Evolutionary conservation across 1,284 basidiomycete species (phyloP), one percentile per base, ranked within the genome.

Genomic region (Ustanciosporium gigantosporum): DNA sequence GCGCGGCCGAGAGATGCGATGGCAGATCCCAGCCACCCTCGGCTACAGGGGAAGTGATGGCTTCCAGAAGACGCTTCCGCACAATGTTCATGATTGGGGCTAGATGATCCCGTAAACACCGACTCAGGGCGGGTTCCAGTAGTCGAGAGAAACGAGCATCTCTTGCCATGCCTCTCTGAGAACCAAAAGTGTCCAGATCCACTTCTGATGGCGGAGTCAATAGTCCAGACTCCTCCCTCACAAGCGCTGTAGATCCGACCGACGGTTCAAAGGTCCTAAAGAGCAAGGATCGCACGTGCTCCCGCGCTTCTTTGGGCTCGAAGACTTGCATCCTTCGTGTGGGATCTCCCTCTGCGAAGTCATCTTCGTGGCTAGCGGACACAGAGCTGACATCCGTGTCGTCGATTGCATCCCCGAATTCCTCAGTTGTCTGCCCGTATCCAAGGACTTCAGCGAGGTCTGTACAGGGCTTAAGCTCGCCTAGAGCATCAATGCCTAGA

Each of bases 401-500:
- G n/a, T n/a, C n/a, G n/a, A n/a, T n/a, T n/a, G n/a, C n/a, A n/a
- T n/a, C n/a, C n/a, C n/a, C n/a, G n/a, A n/a, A n/a, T n/a, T n/a
- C n/a, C n/a, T n/a, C n/a, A n/a, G n/a, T n/a, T n/a, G n/a, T n/a
- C 27, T 29, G 11, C 11, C 11, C 27, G 20, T 50, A n/a, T 19
- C 51, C 46, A 20, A 62, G 45, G 21, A 62, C 27, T 7, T 36
- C 35, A 16, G 41, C 47, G 0, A 62, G 44, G 17, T 56, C 37
- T 4, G 29, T n/a, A 22, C 43, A 36, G 0, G 52, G 59, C 36
- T 40, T 51, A 6, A 62, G 51, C 13, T 42, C 59, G 22, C 59
- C 59, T 2, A 62, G 38, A 3, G 59, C 53, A 16, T 64, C 64
- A n/a, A 62, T 35, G 4, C 65, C 65, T 17, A 67, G 36, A 20